These are phyloP conservation scores for Prototheca wickerhamii DNA, from an alignment of 163 green algal genomes.

Conservation along the genomic window DNA sequence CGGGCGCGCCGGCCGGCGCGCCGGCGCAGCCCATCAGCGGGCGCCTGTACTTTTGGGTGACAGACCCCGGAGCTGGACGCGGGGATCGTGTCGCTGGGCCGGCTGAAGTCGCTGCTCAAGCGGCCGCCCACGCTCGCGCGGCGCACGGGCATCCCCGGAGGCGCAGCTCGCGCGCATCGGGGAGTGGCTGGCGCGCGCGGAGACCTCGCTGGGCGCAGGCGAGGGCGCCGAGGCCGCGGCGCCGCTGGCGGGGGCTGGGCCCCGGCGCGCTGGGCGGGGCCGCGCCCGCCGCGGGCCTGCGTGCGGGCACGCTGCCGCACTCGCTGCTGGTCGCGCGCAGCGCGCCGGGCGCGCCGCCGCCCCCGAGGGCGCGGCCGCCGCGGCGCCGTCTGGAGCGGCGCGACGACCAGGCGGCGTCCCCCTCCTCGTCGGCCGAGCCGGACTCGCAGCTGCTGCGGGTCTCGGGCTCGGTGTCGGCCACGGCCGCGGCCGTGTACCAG, in stretches of 20 bases:
- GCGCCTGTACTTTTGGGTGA: conserved; percentile 33
- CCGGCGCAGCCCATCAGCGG: background rate
- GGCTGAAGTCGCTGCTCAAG: conserved; percentile 30
- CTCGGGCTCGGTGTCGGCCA: conserved; percentile 18
- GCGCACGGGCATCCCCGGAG: conserved; percentile 21
- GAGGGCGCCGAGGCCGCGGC: background rate
- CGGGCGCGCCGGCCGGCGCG: background rate
- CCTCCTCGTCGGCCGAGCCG: no score
- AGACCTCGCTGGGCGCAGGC: background rate
- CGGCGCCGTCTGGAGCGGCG: background rate
- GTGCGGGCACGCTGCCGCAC: background rate
- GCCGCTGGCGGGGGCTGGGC: background rate
- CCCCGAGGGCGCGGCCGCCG: background rate
- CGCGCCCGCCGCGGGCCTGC: conserved; percentile 3
- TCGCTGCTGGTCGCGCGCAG: conserved; percentile 1
- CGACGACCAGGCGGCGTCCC: background rate
- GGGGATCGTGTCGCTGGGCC: conserved; percentile 16
- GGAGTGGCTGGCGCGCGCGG: conserved; percentile 15
- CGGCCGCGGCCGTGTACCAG: conserved; percentile 17
- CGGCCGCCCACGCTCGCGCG: conserved; percentile 23
- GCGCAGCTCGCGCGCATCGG: conserved; percentile 16
- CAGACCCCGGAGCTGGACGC: conserved; percentile 10
- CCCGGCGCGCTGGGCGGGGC: background rate
- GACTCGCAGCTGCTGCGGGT: background rate
- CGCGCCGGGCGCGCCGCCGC: background rate